phyloP scores from a whole-genome alignment of 2,329 filamentous ascomycete genomes.

The Tothia fuscella region DNA sequence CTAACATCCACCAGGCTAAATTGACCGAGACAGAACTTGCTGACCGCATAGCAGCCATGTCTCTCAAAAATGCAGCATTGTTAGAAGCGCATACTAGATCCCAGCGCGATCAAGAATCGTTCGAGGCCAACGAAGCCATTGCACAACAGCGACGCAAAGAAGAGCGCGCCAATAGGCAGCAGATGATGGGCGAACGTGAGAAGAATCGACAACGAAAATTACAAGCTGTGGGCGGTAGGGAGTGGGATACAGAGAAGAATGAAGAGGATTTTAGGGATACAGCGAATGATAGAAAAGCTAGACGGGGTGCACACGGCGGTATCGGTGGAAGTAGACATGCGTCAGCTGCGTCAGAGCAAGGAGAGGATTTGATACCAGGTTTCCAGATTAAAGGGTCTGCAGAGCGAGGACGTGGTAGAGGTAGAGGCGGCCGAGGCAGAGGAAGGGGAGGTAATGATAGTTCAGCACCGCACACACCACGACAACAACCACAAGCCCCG shows the following conservation, averaged over 20 bases:
- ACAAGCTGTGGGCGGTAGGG: constrained; percentile 43
- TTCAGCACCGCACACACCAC: constrained; percentile 1
- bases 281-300: constrained; percentile 31
- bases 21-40: constrained; percentile 53
- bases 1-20: too few species aligned
- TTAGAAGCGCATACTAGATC: constrained; percentile 50
- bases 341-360: constrained; percentile 15
- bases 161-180: constrained; percentile 40
- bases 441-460: constrained; percentile 18
- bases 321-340: constrained; percentile 27
- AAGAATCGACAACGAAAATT: constrained; percentile 48
- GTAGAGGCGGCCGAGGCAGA: constrained; percentile 21
- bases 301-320: constrained; percentile 41
- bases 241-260: constrained; percentile 51
- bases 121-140: constrained; percentile 50
- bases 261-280: constrained; percentile 42
- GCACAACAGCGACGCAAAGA: constrained; percentile 36
- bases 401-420: constrained; percentile 22
- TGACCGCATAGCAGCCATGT: constrained; percentile 48
- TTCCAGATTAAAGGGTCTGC: constrained; percentile 18
- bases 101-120: constrained; percentile 55
- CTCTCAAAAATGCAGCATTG: constrained; percentile 47
- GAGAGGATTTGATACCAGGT: constrained; percentile 22
- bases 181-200: constrained; percentile 52
- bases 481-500: constrained; percentile 16